Evolutionary conservation across 192 early-diverging fungal genomes (phyloP).

Genomic region (Spinellus fusiger): DNA sequence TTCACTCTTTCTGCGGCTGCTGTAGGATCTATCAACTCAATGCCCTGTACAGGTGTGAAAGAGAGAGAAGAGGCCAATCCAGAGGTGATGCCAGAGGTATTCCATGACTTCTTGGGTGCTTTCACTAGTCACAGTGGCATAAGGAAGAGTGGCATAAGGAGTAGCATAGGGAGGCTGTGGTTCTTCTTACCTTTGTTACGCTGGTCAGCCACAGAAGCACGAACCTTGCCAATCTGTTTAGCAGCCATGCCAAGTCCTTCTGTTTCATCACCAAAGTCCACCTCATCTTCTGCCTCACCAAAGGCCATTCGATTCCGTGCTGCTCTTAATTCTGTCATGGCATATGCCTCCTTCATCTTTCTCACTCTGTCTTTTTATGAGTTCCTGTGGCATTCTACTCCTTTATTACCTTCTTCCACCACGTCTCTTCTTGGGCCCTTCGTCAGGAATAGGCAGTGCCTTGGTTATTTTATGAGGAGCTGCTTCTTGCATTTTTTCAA

Average conservation of each 20-base stretch:
- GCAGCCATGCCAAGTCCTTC: constrained; percentile 88
- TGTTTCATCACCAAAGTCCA: constrained; percentile 75
- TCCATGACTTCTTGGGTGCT: constrained; percentile 48
- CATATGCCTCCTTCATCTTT: constrained; percentile 75
- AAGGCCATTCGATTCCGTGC: constrained; percentile 89
- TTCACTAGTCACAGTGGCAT: constrained; percentile 31
- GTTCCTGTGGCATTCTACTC: neutral
- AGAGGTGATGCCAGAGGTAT: constrained; percentile 49
- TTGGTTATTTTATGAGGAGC: constrained; percentile 81
- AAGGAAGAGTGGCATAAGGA: constrained; percentile 23
- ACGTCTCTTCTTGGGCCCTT: constrained; percentile 83
- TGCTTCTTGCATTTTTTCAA: constrained; percentile 82
- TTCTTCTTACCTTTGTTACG: constrained; percentile 59
- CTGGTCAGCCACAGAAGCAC: constrained; percentile 64
- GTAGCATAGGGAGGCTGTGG: neutral
- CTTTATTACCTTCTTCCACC: constrained; percentile 68
- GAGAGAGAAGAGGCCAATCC: constrained; percentile 85
- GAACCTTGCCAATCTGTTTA: constrained; percentile 68
- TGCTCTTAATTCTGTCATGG: constrained; percentile 82
- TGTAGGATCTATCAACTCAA: constrained; percentile 87
- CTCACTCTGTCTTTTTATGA: constrained; percentile 50
- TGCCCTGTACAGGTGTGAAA: constrained; percentile 92
- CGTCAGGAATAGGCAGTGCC: constrained; percentile 87
- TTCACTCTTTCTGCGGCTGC: constrained; percentile 53
- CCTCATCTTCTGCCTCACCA: constrained; percentile 87